Base-by-base conservation (phyloP, 257 asterid species). In the Craterostigma plantagineum region DNA sequence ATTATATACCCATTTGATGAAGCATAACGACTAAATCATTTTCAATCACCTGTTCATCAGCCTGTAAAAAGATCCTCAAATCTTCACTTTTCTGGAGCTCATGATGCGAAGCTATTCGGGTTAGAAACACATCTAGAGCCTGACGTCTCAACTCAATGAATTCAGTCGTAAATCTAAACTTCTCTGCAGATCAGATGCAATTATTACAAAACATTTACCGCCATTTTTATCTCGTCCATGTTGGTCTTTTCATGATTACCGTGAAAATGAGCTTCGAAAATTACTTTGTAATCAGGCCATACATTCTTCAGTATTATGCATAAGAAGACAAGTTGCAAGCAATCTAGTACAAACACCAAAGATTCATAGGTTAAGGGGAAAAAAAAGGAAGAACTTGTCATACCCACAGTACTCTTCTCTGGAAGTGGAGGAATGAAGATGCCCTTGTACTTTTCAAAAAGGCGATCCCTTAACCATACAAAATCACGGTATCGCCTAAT, bases 321-420 rank as follows among this genome's bases (percentile, higher is more conserved):
- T 23, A 23, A 23, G 30, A 23, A 23, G 30, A 23, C 2, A 23
- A 23, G 30, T 23, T 23, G 30, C 2, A 6, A 23, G 30, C 6
- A 6, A 23, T 23, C 4, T 6, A 2, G 30, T 23, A 6, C 30
- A 23, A 23, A 23, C 6, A 23, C 4, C 6, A 23, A 23, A 23
- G 30, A n/a, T n/a, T n/a, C n/a, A n/a, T n/a, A n/a, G n/a, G n/a
- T n/a, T n/a, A 23, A 6, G n/a, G n/a, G n/a, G n/a, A 6, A 23
- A 23, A 6, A 23, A 23, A 2, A 6, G 30, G 30, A 23, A 23
- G 30, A 23, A 23, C 30, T 23, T 23, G 30, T 23, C 4, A 63
- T 82, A 90, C 99, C 99, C 65, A 90, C 96, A 46, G 99, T 77
- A 69, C 76, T 90, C 85, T 90, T 90, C 76, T 90, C 99, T 39